Percentiles rank a stretch among this genome's conserved stretches.
Conservation (phyloP, 2,329 filamentous ascomycete genomes). For the Thermothelomyces thermophilus region DNA sequence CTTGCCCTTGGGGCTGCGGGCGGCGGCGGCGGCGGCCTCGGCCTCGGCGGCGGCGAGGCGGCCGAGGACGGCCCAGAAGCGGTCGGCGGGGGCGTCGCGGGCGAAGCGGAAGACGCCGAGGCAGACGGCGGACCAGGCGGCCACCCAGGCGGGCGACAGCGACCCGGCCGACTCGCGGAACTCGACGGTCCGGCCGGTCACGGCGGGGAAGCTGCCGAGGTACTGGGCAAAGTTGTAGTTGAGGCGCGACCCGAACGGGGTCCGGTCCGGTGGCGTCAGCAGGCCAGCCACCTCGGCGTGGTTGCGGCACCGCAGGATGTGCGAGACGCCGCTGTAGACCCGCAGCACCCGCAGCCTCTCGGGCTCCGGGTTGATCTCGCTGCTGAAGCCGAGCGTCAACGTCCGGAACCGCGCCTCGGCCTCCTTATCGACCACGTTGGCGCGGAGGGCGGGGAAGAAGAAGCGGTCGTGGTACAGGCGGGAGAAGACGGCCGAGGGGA, state of each 20-base stretch:
- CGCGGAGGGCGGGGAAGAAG: not conserved
- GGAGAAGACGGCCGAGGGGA: not conserved
- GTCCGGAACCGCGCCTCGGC: not conserved
- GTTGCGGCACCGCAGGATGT: conserved; percentile 15
- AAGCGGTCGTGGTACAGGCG: not conserved
- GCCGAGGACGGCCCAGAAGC: conserved; percentile 8
- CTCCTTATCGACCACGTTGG: not conserved
- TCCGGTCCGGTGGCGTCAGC: not conserved
- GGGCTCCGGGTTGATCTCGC: no score
- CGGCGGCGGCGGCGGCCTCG: conserved; percentile 4
- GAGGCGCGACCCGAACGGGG: not conserved
- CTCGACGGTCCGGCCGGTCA: conserved; percentile 28
- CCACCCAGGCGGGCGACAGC: conserved; percentile 31
- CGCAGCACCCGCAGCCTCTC: not conserved
- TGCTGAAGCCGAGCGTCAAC: not conserved
- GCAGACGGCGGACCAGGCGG: conserved; percentile 31
- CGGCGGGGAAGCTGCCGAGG: not conserved
- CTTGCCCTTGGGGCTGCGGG: not conserved
- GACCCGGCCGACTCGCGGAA: conserved; percentile 33
- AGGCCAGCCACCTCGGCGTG: conserved; percentile 5
- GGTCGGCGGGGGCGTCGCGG: conserved; percentile 9
- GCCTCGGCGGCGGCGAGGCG: conserved; percentile 10
- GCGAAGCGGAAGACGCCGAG: conserved; percentile 24
- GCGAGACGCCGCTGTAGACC: conserved; percentile 2
- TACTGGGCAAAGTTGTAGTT: conserved; percentile 27